Evolutionary conservation across 2,329 filamentous ascomycete species (phyloP).

Genomic region (Tolypocladium album): DNA sequence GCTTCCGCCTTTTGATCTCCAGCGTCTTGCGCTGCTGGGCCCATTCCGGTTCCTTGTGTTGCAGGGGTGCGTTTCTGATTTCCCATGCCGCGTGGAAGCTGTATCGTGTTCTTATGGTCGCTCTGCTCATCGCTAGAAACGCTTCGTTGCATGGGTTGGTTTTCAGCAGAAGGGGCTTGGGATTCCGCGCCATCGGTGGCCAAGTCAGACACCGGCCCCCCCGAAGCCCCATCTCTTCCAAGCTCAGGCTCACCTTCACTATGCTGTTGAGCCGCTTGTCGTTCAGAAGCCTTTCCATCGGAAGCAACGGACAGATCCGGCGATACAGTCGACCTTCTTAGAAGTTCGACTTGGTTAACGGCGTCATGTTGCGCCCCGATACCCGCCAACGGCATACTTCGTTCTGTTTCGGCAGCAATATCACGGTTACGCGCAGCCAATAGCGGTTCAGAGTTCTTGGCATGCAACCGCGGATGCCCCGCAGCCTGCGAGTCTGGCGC

Average conservation of each 20-base stretch:
- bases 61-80: neutral
- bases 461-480: neutral
- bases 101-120: neutral
- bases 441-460: neutral
- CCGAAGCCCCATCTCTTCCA: neutral
- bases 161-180: neutral
- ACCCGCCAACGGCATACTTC: neutral
- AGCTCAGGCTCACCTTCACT: neutral
- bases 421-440: neutral
- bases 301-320: constrained; percentile 4
- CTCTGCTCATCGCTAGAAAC: neutral
- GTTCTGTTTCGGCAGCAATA: neutral
- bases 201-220: neutral
- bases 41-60: neutral
- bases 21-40: neutral
- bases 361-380: neutral
- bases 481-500: neutral
- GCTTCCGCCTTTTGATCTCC: neutral
- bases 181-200: neutral
- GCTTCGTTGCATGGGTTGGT: neutral
- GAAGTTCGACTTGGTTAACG: neutral
- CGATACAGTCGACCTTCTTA: constrained; percentile 3
- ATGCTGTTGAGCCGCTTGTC: neutral
- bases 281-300: neutral
- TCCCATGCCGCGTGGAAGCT: neutral